A percentile compares a stretch with the other conserved stretches of the same genome.
Conservation (phyloP, 495 filamentous ascomycete genomes). For the Talaromyces wortmannii region DNA sequence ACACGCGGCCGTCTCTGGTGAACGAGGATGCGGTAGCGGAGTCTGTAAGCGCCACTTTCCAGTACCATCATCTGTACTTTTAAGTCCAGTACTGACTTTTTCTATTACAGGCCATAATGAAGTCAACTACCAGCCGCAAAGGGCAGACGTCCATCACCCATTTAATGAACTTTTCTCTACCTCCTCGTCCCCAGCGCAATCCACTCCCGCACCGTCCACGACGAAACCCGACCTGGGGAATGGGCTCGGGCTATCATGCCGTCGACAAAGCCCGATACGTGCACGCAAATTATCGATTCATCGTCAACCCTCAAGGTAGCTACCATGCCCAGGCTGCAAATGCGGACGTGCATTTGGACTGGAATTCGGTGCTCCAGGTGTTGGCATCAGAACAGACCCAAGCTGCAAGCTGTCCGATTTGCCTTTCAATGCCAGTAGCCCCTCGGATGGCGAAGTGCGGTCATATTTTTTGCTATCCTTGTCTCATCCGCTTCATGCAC, state of each 20-base stretch:
- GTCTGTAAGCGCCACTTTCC: conserved; percentile 44
- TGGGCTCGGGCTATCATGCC: conserved; percentile 87
- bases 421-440: conserved; percentile 81
- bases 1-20: conserved; percentile 47
- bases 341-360: conserved; percentile 86
- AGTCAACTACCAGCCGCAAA: conserved; percentile 74
- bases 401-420: conserved; percentile 84
- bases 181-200: conserved; percentile 64
- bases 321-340: conserved; percentile 78
- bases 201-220: conserved; percentile 46
- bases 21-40: conserved; percentile 83
- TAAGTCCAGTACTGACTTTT: background rate
- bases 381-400: conserved; percentile 87
- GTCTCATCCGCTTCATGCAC: conserved; percentile 93
- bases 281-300: conserved; percentile 95
- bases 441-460: conserved; percentile 97
- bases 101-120: conserved; percentile 59
- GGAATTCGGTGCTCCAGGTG: conserved; percentile 85
- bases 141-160: conserved; percentile 97
- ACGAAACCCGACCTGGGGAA: conserved; percentile 72
- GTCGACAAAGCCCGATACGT: conserved; percentile 92
- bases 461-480: conserved; percentile 94
- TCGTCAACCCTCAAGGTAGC: conserved; percentile 75
- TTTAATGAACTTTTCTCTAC: conserved; percentile 83
- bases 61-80: conserved; percentile 1